Evolutionary conservation across 768 basidiomycete species (phyloP).

Genomic region (Termitomyces sp.): DNA sequence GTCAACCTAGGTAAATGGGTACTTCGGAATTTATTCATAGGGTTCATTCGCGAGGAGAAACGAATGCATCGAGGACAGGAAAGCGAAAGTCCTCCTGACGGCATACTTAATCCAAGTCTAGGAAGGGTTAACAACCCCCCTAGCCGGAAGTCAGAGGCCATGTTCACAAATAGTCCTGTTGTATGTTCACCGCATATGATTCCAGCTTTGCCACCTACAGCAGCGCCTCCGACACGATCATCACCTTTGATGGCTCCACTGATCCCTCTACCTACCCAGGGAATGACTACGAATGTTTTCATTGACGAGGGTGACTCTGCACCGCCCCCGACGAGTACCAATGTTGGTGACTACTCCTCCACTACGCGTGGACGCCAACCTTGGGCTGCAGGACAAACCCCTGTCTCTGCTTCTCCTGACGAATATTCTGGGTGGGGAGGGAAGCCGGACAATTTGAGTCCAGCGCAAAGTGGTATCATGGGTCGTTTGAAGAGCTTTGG

Average conservation of each 20-base stretch:
- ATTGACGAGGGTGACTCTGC: constrained; percentile 26
- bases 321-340: constrained; percentile 15
- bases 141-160: constrained; percentile 12
- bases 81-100: constrained; percentile 17
- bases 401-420: constrained; percentile 33
- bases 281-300: constrained; percentile 26
- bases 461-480: constrained; percentile 65
- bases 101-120: constrained; percentile 14
- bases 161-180: constrained; percentile 33
- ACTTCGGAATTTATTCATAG: constrained; percentile 75
- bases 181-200: constrained; percentile 61
- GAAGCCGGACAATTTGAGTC: constrained; percentile 33
- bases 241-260: constrained; percentile 57
- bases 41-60: constrained; percentile 69
- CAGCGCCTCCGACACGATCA: constrained; percentile 34
- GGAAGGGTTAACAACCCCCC: constrained; percentile 8
- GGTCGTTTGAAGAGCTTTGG: constrained; percentile 75
- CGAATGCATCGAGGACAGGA: constrained; percentile 29
- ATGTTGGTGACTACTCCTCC: constrained; percentile 53
- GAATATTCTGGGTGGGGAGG: constrained; percentile 44
- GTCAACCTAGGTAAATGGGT: constrained; percentile 95
- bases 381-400: constrained; percentile 29
- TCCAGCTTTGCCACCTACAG: constrained; percentile 52
- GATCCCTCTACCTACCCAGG: constrained; percentile 39
- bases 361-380: constrained; percentile 37